A percentile compares a stretch with the other conserved stretches of the same genome.
These are phyloP conservation scores for Trichoderma atrobrunneum DNA, from an alignment of 2,329 filamentous ascomycete genomes.

Conservation along the genomic window DNA sequence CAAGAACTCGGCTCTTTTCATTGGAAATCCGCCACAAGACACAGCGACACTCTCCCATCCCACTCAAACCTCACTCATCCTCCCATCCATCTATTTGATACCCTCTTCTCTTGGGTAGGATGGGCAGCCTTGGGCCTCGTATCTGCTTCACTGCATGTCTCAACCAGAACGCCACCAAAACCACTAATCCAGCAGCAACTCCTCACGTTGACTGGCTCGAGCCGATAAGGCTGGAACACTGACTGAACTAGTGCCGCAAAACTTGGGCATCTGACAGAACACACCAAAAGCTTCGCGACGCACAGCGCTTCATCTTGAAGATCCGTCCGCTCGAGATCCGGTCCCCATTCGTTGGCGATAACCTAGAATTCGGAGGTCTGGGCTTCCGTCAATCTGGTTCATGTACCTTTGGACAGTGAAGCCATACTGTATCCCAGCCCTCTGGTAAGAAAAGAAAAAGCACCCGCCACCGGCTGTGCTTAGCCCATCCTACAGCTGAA, in stretches of 20 bases:
- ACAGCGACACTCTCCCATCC: neutral
- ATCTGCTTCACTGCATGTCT: conserved; percentile 8
- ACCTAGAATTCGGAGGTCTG: neutral
- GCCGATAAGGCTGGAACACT: neutral
- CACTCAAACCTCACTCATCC: neutral
- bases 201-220: neutral
- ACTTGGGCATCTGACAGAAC: neutral
- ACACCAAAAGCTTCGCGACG: neutral
- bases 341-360: neutral
- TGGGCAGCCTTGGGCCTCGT: neutral
- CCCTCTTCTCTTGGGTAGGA: neutral
- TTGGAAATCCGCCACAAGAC: neutral
- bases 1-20: neutral
- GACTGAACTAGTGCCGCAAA: neutral
- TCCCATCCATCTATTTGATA: neutral
- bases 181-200: neutral
- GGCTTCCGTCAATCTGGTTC: neutral
- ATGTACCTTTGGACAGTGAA: conserved; percentile 7
- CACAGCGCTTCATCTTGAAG: neutral
- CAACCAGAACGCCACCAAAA: neutral
- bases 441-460: neutral
- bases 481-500: neutral
- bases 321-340: neutral
- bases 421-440: conserved; percentile 8
- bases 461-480: neutral